These are phyloP conservation scores for Metschnikowia lachancei DNA, from an alignment of 805 yeast genomes.

Conservation along the genomic window DNA sequence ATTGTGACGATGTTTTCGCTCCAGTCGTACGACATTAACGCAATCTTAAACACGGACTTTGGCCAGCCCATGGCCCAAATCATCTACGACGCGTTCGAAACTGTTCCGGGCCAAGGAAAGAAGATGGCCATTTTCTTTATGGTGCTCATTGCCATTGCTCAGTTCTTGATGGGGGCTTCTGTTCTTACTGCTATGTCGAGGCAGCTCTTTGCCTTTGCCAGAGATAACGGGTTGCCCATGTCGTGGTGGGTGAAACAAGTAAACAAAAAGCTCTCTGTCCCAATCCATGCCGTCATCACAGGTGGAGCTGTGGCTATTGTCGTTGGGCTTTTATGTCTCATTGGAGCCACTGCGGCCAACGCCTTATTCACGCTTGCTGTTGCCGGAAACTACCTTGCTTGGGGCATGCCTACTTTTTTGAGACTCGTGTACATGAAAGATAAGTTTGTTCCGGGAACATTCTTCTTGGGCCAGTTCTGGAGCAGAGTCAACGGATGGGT, in stretches of 20 bases:
- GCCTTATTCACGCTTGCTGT: slow-evolving; percentile 67
- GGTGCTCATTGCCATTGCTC: slow-evolving; percentile 56
- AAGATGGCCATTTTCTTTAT: slow-evolving; percentile 64
- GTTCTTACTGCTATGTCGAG: slow-evolving; percentile 63
- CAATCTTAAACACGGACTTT: slow-evolving; percentile 21
- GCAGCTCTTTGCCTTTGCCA: slow-evolving; percentile 72
- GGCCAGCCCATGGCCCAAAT: slow-evolving; percentile 69
- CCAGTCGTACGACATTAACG: slow-evolving; percentile 38
- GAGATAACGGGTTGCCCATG: slow-evolving; percentile 74
- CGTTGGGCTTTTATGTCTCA: slow-evolving; percentile 57
- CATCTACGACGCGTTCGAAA: slow-evolving; percentile 50
- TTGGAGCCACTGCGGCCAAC: slow-evolving; percentile 57
- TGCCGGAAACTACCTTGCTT: slow-evolving; percentile 60
- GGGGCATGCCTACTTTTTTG: slow-evolving; percentile 57
- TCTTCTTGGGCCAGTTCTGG: slow-evolving; percentile 52
- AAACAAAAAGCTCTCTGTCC: slow-evolving; percentile 55
- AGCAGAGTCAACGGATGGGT: slow-evolving; percentile 46
- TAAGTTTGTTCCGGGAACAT: slow-evolving; percentile 63
- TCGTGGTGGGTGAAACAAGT: slow-evolving; percentile 50
- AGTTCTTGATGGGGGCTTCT: slow-evolving; percentile 65
- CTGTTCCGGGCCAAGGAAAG: slow-evolving; percentile 40
- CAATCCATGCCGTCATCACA: slow-evolving; percentile 54
- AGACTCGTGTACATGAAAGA: slow-evolving; percentile 45
- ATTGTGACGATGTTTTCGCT: slow-evolving; percentile 56
- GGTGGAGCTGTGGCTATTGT: slow-evolving; percentile 49